Evolutionary conservation across 2,329 filamentous ascomycete genomes (phyloP).

Genomic region (Colletotrichum cuscutae): DNA sequence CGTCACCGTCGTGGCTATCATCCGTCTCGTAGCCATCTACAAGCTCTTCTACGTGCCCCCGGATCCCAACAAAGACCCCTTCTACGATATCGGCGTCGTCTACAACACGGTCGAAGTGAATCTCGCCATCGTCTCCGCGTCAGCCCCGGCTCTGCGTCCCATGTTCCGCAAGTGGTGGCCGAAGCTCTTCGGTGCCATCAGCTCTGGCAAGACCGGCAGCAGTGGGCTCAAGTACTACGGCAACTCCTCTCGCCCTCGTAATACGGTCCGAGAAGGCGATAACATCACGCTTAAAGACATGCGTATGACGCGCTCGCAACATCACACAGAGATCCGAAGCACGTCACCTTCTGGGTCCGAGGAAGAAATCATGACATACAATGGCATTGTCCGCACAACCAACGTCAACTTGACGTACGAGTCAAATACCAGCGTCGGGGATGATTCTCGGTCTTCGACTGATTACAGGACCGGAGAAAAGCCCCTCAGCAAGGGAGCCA

Average conservation of each 20-base stretch:
- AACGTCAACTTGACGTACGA: slow-evolving; percentile 38
- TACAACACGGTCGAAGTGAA: slow-evolving; percentile 46
- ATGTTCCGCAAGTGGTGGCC: slow-evolving; percentile 48
- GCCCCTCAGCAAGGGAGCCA: background rate
- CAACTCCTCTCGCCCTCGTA: slow-evolving; percentile 12
- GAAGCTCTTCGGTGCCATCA: slow-evolving; percentile 41
- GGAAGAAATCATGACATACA: slow-evolving; percentile 52
- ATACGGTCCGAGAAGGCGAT: slow-evolving; percentile 13
- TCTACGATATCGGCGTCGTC: slow-evolving; percentile 45
- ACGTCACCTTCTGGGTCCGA: slow-evolving; percentile 46
- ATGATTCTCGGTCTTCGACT: slow-evolving; percentile 7
- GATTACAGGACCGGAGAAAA: slow-evolving; percentile 18
- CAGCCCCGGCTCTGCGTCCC: slow-evolving; percentile 47
- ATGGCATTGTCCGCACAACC: slow-evolving; percentile 50
- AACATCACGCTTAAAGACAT: slow-evolving; percentile 41
- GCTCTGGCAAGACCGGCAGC: slow-evolving; percentile 9
- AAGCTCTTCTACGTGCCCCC: slow-evolving; percentile 38
- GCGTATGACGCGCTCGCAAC: slow-evolving; percentile 37
- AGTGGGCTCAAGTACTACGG: slow-evolving; percentile 17
- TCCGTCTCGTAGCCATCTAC: slow-evolving; percentile 45
- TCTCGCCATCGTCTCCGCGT: slow-evolving; percentile 49
- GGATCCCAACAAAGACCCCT: slow-evolving; percentile 38
- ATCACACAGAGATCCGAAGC: slow-evolving; percentile 45
- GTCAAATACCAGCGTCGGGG: slow-evolving; percentile 8
- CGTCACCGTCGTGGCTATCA: slow-evolving; percentile 44